Conservation (phyloP, 228 moss, liverwort and hornwort species). For the Sphagnum fallax region DNA sequence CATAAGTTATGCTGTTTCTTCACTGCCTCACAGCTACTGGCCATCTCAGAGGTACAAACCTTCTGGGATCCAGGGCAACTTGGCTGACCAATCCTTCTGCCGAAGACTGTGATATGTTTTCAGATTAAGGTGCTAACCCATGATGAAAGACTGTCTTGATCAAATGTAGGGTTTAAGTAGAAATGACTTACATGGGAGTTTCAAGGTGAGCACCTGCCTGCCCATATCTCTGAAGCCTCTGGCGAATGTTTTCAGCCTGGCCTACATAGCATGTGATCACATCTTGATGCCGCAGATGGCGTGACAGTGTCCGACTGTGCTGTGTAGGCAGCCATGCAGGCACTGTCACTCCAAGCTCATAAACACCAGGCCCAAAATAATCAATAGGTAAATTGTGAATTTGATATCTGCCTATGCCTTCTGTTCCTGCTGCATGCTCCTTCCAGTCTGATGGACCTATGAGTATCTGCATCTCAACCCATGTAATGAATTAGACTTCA, state of each 20-base stretch:
- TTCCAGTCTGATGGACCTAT: slow-evolving; percentile 85
- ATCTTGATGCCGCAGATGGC: slow-evolving; percentile 53
- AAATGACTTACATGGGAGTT: slow-evolving; percentile 30
- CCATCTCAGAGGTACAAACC: no score
- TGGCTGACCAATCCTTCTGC: not conserved
- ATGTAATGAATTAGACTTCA: not conserved
- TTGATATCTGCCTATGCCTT: slow-evolving; percentile 55
- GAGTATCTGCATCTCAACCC: slow-evolving; percentile 36
- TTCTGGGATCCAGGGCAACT: not conserved
- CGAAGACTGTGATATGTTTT: not conserved
- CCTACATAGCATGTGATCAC: slow-evolving; percentile 85
- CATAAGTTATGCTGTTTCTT: no score
- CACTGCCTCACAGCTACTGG: no score
- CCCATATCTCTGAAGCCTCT: slow-evolving; percentile 81
- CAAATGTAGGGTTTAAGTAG: slow-evolving; percentile 1
- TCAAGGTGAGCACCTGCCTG: slow-evolving; percentile 88
- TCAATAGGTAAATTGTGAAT: slow-evolving; percentile 64
- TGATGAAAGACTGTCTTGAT: not conserved
- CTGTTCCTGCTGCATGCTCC: slow-evolving; percentile 51
- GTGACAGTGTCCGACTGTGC: slow-evolving; percentile 6
- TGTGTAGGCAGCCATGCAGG: slow-evolving; percentile 28
- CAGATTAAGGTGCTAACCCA: not conserved
- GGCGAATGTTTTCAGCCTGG: slow-evolving; percentile 82
- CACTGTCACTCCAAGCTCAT: slow-evolving; percentile 79
- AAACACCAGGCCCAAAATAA: slow-evolving; percentile 78